Evolutionary conservation across 129 eudicot genomes (phyloP).

Genomic region (Kitagawia praeruptora): DNA sequence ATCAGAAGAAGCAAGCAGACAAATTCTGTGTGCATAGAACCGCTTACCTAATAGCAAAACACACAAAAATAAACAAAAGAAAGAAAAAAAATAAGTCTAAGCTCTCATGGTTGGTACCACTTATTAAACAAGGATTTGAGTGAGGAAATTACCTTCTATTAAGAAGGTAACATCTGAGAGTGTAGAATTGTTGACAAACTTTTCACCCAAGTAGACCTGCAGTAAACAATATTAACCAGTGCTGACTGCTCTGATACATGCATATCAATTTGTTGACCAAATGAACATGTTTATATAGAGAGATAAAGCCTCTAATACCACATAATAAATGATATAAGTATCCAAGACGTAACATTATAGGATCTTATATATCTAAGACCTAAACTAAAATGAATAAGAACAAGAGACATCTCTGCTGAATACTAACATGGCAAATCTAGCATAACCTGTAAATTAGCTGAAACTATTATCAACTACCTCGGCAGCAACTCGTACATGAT

Average conservation of each 20-base stretch:
- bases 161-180: constrained; percentile 82
- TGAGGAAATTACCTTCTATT: constrained; percentile 54
- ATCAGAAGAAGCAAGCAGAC: constrained; percentile 95
- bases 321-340: neutral
- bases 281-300: neutral
- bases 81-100: neutral
- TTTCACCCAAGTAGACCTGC: constrained; percentile 91
- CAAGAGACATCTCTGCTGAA: neutral
- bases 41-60: constrained; percentile 44
- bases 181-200: constrained; percentile 77
- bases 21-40: constrained; percentile 86
- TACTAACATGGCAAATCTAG: neutral
- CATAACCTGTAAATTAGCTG: neutral
- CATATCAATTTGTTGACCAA: neutral
- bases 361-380: neutral
- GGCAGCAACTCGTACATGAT: neutral
- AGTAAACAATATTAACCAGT: neutral
- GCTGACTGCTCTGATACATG: neutral
- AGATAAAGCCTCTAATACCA: neutral
- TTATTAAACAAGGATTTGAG: neutral
- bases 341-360: neutral
- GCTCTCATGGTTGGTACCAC: neutral
- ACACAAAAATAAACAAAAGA: neutral
- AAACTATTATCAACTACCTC: neutral
- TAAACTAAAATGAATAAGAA: neutral